A percentile compares a stretch with the other conserved stretches of the same genome.
Evolutionary conservation across 306 rosid genomes (phyloP).

Genomic region (Mimosa bimucronata): DNA sequence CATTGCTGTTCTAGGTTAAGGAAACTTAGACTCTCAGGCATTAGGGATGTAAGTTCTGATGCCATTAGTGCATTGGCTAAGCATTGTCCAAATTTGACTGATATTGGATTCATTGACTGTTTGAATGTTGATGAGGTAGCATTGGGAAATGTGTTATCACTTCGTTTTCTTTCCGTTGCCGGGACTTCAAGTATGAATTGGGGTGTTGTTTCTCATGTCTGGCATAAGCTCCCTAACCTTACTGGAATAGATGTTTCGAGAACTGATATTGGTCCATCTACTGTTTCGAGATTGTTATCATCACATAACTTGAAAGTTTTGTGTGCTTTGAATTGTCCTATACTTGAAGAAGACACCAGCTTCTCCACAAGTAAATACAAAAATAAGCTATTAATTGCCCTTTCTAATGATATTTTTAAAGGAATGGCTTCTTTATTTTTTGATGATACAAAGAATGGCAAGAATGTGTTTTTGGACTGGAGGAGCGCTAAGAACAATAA

Average conservation of each 20-base stretch:
- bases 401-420: constrained; percentile 77
- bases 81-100: constrained; percentile 76
- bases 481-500: constrained; percentile 61
- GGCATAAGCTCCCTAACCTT: constrained; percentile 90
- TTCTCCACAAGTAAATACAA: constrained; percentile 68
- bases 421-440: constrained; percentile 81
- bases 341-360: constrained; percentile 77
- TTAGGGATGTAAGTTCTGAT: constrained; percentile 83
- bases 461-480: constrained; percentile 90
- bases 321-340: constrained; percentile 90
- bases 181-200: constrained; percentile 93
- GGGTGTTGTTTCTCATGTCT: constrained; percentile 83
- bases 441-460: constrained; percentile 63
- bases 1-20: constrained; percentile 78
- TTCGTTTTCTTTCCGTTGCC: constrained; percentile 84
- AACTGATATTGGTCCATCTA: constrained; percentile 83
- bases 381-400: constrained; percentile 78
- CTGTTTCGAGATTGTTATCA: constrained; percentile 75
- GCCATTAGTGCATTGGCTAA: constrained; percentile 77
- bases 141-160: constrained; percentile 75
- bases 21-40: constrained; percentile 88
- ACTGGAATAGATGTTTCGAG: constrained; percentile 91
- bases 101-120: constrained; percentile 94
- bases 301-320: constrained; percentile 77
- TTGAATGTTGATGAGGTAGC: constrained; percentile 83